Base-by-base conservation (phyloP, 345 rosid genomes). In the Xanthoceras sorbifolium region DNA sequence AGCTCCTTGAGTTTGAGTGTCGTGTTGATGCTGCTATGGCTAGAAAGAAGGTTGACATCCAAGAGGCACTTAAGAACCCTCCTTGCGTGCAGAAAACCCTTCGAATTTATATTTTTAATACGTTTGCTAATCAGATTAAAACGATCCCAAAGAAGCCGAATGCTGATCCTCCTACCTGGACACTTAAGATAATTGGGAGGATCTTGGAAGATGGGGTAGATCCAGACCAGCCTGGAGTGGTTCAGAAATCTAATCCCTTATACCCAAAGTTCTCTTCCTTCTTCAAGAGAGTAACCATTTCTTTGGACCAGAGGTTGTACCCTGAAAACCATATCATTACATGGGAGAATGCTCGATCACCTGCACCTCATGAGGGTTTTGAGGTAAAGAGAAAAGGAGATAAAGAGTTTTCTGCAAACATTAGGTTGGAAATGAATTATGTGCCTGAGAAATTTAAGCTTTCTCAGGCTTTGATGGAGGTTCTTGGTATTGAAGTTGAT, bases 311-410 rank as follows among this genome's bases (percentile, higher is more conserved):
- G 85, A 91, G 98, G 82, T 80, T 92, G 40, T 92, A 93, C 85
- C 98, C 99, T 29, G 98, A 96, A 60, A 93, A 90, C 81, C 91
- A 91, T 17, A 68, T 90, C 65, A 96, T 96, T 76, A 57, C 89
- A 70, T 96, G 99, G 99, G 99, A 96, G 83, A 86, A 87, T 74
- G 86, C 99, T 76, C 90, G 99, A 68, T 90, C 99, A 31, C 94
- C 98, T 78, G 87, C 90, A 34, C 91, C 92, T 72, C 97, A 92
- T 18, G 99, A 96, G 85, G 99, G 99, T 76, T 96, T 96, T 82
- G 98, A 96, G 86, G 94, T 96, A 74, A 93, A 92, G 92, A 87
- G 99, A 81, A 93, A 90, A 86, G 99, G 99, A 71, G 97, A 96
- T 75, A 90, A 86, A 75, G 99, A 96, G 70, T 93, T 95, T 80